Evolutionary conservation across 2,329 filamentous ascomycete species (phyloP).

Genomic region (Orbilia blumenaviensis): DNA sequence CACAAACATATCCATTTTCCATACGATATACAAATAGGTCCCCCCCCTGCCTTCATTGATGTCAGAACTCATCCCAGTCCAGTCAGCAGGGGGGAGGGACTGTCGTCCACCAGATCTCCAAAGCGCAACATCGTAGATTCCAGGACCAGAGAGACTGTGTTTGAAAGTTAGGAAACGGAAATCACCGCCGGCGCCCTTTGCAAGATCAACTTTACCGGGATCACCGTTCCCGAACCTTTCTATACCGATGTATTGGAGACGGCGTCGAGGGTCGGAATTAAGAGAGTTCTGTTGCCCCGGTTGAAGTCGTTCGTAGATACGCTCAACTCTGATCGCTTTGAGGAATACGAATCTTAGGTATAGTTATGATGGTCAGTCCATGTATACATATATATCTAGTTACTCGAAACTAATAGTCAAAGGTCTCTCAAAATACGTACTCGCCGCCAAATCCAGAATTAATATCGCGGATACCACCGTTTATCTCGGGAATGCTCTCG

Average conservation of each 20-base stretch:
- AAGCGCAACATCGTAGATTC: not conserved
- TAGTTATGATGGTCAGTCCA: no score
- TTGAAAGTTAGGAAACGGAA: not conserved
- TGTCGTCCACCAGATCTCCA: not conserved
- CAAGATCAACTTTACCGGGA: not conserved
- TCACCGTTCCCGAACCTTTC: not conserved
- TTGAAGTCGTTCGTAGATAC: no score
- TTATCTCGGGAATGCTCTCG: not conserved
- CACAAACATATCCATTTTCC: not conserved
- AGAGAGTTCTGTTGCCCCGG: not conserved
- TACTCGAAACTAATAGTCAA: no score
- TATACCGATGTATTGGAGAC: not conserved
- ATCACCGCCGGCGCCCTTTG: constrained; percentile 6
- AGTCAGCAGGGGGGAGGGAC: not conserved
- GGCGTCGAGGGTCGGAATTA: not conserved
- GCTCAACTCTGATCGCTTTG: no score
- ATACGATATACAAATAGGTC: not conserved
- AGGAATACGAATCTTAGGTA: not conserved
- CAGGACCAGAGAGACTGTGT: not conserved
- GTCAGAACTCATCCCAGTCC: constrained; percentile 4
- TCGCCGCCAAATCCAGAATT: not conserved
- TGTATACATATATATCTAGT: no score
- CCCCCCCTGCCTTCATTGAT: constrained; percentile 7
- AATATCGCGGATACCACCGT: not conserved
- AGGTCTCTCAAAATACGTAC: no score